Evolutionary conservation across 768 basidiomycete genomes (phyloP).

Genomic region (Erythrobasidium yunnanense): DNA sequence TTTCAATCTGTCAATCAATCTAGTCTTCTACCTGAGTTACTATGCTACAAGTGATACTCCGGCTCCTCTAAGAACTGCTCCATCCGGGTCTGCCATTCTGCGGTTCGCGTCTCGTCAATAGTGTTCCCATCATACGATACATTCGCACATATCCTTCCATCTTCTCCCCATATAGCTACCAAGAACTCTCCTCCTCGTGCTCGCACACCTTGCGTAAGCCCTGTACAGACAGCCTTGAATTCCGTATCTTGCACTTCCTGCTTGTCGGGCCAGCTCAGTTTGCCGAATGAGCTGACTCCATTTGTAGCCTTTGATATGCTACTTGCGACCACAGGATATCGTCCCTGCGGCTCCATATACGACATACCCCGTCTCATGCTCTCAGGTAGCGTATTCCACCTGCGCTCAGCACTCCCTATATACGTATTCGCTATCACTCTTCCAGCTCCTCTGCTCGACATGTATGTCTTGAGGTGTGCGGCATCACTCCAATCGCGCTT

Average conservation of each 20-base stretch:
- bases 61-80: neutral
- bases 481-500: neutral
- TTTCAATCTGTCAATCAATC: too few relatives aligned
- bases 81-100: conserved; percentile 2
- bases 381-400: neutral
- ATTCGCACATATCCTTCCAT: conserved; percentile 11
- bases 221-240: neutral
- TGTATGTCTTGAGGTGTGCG: neutral
- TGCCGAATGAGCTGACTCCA: conserved; percentile 3
- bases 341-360: neutral
- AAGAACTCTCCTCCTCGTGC: conserved; percentile 4
- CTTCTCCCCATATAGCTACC: conserved; percentile 3
- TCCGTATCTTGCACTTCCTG: neutral
- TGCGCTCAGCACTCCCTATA: neutral
- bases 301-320: neutral
- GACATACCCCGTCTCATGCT: neutral
- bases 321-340: neutral
- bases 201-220: neutral
- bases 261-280: neutral
- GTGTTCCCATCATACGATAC: conserved; percentile 4
- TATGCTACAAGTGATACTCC: too few relatives aligned
- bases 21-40: too few relatives aligned
- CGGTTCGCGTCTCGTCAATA: neutral
- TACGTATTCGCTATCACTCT: neutral
- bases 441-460: neutral